Evolutionary conservation across 2,329 filamentous ascomycete genomes (phyloP), one percentile per base, ranked within the genome.

Genomic region (Lasiodiplodia theobromae): DNA sequence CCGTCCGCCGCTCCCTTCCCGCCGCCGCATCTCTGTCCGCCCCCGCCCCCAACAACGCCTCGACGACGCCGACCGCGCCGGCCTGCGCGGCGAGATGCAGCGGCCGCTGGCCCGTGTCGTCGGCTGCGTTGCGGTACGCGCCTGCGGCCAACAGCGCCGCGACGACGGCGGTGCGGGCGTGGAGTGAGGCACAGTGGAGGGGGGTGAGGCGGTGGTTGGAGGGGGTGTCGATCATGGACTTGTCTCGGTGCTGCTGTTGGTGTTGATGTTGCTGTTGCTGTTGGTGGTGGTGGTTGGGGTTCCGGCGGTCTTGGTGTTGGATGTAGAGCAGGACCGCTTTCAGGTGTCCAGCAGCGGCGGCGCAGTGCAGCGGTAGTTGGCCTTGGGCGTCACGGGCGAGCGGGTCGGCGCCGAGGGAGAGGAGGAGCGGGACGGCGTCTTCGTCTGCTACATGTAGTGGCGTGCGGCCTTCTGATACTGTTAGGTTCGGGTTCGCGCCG

Each of bases 41-140:
- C n/a, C 7, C 18, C 0, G 56, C 34, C 2, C 7, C 16, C 2
- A 21, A 21, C 1, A 28, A 12, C 1, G 23, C 1, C 2, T 5
- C 4, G n/a, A 60, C 7, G 37, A 60, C 25, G 56, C 21, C 16
- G 37, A 44, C 4, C 6, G 5, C 7, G 57, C 23, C 38, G 57
- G 31, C 14, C 37, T 40, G 10, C 37, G 37, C 37, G 6, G 21
- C 37, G 38, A n/a, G 28, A 37, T 62, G 57, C 1, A 62, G 14
- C 16, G 57, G 57, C 0, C 37, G 57, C 2, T 28, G 38, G 10
- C 57, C 57, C 21, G 18, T 16, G 40, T 0, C 4, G 16, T 44
- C 40, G 21, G 57, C 57, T 14, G 57, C 57, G 57, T 62, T 47
- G 12, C 12, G 4, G 38, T 62, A 62, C 12, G 57, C 57, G 37